Evolutionary conservation across 257 asterid species (phyloP).

Genomic region (Thymus mandschuricus): DNA sequence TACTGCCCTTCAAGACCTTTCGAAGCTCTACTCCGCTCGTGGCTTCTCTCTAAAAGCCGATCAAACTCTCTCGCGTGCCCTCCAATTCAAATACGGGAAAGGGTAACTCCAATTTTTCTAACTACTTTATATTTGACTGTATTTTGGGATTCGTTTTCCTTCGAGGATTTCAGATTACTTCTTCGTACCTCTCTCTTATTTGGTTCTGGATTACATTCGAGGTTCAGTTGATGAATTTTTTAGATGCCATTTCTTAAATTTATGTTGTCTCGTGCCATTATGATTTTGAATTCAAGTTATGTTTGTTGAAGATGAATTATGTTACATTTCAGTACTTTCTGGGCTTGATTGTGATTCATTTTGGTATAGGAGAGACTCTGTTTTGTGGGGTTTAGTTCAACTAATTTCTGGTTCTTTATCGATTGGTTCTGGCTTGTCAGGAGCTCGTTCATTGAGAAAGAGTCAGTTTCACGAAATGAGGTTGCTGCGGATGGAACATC

Average conservation of each 20-base stretch:
- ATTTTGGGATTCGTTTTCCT: no score
- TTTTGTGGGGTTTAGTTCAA: background rate
- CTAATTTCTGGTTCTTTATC: constrained; percentile 22
- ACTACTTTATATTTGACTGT: background rate
- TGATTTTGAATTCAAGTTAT: constrained; percentile 3
- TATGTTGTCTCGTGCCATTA: constrained; percentile 5
- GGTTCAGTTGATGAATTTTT: background rate
- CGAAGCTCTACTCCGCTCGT: constrained; percentile 59
- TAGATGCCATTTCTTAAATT: constrained; percentile 1
- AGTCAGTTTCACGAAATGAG: constrained; percentile 34
- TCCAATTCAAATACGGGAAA: constrained; percentile 51
- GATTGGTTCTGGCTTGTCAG: constrained; percentile 41
- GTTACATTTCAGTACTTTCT: background rate
- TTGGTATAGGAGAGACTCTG: constrained; percentile 16
- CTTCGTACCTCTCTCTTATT: background rate
- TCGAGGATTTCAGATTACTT: background rate
- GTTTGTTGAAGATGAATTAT: background rate
- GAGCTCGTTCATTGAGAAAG: constrained; percentile 32
- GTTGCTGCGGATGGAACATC: constrained; percentile 33
- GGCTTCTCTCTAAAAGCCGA: constrained; percentile 75
- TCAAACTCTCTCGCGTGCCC: constrained; percentile 56
- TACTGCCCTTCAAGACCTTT: constrained; percentile 67
- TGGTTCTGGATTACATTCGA: background rate
- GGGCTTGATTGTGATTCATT: background rate
- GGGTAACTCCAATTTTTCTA: constrained; percentile 39